phyloP scores from a whole-genome alignment of 2,329 filamentous ascomycete species.

The Chaetomium olivaceum region DNA sequence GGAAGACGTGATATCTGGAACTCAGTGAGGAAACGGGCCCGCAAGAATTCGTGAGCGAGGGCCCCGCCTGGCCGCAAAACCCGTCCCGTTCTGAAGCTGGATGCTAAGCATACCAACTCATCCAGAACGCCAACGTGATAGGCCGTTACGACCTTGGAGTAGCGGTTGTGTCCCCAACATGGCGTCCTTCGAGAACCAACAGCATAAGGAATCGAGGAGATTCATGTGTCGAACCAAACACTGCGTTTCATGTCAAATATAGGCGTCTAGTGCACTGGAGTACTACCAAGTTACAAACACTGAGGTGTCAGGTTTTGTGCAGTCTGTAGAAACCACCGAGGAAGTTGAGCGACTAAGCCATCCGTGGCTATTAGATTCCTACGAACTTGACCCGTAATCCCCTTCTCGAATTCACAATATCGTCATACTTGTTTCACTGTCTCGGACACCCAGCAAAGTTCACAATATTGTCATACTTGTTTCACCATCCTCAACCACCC shows the following conservation, averaged over 20 bases:
- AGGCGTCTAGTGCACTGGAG: neutral
- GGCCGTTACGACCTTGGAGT: too few relatives aligned
- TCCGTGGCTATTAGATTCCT: neutral
- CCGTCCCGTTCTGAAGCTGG: too few relatives aligned
- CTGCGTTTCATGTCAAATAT: neutral
- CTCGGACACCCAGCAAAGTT: neutral
- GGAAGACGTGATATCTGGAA: too few relatives aligned
- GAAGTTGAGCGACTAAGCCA: neutral
- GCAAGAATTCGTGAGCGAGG: too few relatives aligned
- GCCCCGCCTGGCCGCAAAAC: too few relatives aligned
- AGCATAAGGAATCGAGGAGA: too few relatives aligned
- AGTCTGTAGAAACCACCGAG: neutral
- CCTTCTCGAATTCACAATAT: neutral
- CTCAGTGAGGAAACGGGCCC: too few relatives aligned
- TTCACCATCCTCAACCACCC: neutral
- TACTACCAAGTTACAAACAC: neutral
- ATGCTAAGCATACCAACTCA: too few relatives aligned
- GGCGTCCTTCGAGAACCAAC: too few relatives aligned
- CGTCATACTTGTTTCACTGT: neutral
- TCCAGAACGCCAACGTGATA: too few relatives aligned
- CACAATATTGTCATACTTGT: neutral
- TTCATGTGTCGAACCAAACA: too few relatives aligned
- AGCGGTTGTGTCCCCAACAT: too few relatives aligned
- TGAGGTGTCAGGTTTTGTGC: neutral
- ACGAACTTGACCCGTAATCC: neutral